These are phyloP conservation scores for Fusarium sp. DNA, from an alignment of 2,329 filamentous ascomycete genomes.

Conservation along the genomic window DNA sequence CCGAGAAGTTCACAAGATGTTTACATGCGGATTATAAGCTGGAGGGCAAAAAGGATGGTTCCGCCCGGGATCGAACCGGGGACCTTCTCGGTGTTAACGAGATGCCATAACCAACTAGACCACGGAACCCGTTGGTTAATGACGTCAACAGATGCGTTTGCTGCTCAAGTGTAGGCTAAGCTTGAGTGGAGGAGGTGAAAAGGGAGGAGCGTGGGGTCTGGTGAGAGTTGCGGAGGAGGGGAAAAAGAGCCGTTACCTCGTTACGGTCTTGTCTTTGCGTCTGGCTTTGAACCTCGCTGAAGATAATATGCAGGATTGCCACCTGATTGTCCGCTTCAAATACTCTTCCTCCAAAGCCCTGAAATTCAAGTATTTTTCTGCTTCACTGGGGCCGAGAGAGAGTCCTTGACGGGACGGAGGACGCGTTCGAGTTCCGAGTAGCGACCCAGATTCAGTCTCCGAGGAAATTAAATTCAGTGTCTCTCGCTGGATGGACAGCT, in stretches of 20 bases:
- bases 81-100: not conserved
- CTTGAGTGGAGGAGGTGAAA: not conserved
- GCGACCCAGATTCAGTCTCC: not conserved
- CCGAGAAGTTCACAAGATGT: not conserved
- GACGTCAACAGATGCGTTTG: not conserved
- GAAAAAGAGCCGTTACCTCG: too few species aligned
- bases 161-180: not conserved
- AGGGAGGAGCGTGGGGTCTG: too few species aligned
- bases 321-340: not conserved
- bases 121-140: not conserved
- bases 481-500: not conserved
- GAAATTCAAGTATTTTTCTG: not conserved
- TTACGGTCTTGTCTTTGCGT: not conserved
- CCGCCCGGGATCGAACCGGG: not conserved
- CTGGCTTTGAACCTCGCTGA: not conserved
- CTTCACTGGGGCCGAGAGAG: not conserved
- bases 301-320: not conserved
- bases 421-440: not conserved
- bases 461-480: not conserved
- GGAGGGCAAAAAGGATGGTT: not conserved
- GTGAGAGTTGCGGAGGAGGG: too few species aligned
- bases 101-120: too few species aligned
- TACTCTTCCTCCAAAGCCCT: not conserved
- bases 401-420: not conserved
- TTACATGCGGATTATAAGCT: not conserved